Evolutionary conservation across 192 early-diverging fungal genomes (phyloP).

Genomic region (Backusella mclennaniae): DNA sequence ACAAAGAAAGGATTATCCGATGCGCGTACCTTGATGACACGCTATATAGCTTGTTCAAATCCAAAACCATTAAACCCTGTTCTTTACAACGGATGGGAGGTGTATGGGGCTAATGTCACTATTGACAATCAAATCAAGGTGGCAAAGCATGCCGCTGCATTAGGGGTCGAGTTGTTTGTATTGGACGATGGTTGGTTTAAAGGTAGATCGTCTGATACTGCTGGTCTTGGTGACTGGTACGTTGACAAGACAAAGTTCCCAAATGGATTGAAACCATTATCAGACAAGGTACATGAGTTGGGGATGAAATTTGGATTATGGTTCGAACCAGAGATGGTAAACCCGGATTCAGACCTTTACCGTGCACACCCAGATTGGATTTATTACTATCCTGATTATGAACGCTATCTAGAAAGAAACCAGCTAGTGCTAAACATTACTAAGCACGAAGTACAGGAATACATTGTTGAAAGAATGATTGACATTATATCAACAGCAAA

Average conservation of each 20-base stretch:
- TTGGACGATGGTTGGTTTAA: constrained; percentile 32
- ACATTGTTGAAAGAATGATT: constrained; percentile 6
- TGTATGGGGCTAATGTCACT: neutral
- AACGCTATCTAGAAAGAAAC: neutral
- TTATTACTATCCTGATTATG: constrained; percentile 21
- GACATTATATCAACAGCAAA: neutral
- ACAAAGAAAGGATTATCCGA: constrained; percentile 1
- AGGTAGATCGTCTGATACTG: constrained; percentile 8
- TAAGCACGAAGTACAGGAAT: constrained; percentile 11
- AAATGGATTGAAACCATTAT: constrained; percentile 15
- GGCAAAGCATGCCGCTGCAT: neutral
- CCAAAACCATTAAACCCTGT: constrained; percentile 4
- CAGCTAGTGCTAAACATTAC: constrained; percentile 25
- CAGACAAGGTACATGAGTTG: constrained; percentile 18
- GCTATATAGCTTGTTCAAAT: neutral
- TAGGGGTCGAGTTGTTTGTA: constrained; percentile 26
- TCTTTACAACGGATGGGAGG: constrained; percentile 28
- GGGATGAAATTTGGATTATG: constrained; percentile 30
- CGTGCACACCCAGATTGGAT: constrained; percentile 28
- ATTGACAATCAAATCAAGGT: constrained; percentile 1
- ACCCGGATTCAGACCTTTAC: constrained; percentile 20
- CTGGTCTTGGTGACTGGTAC: constrained; percentile 30
- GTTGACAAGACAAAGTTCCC: constrained; percentile 21
- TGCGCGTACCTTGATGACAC: constrained; percentile 11
- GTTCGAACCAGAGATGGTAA: constrained; percentile 33